Conservation (phyloP, 768 basidiomycete genomes). For the Leccinum rimulosum region DNA sequence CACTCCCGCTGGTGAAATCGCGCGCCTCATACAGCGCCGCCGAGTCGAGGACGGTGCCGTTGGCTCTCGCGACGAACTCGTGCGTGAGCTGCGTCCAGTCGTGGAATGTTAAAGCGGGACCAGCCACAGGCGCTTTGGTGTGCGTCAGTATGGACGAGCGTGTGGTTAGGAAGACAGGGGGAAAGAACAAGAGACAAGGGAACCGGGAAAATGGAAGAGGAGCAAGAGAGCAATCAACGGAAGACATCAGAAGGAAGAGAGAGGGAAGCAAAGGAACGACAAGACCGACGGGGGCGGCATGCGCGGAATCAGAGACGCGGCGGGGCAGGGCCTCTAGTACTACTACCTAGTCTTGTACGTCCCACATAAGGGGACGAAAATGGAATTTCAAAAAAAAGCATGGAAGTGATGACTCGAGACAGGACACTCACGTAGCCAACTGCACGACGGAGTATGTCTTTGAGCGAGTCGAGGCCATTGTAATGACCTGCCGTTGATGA, state of each 20-base stretch:
- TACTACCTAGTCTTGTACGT: too few relatives aligned
- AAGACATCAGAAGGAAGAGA: too few relatives aligned
- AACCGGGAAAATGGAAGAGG: not conserved
- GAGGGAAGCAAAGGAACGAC: not conserved
- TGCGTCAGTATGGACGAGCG: not conserved
- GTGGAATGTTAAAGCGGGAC: constrained; percentile 29
- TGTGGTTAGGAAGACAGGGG: not conserved
- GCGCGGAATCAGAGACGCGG: too few relatives aligned
- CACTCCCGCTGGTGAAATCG: constrained; percentile 1
- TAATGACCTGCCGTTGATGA: constrained; percentile 31
- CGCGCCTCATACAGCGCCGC: constrained; percentile 27
- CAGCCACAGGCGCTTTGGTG: constrained; percentile 22
- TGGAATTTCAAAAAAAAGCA: too few relatives aligned
- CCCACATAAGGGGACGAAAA: too few relatives aligned
- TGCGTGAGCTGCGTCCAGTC: constrained; percentile 30
- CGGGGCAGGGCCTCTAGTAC: too few relatives aligned
- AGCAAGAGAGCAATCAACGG: not conserved
- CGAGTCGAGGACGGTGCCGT: constrained; percentile 24
- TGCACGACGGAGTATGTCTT: not conserved
- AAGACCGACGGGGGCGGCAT: too few relatives aligned
- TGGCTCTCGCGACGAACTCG: constrained; percentile 30
- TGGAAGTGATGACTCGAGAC: not conserved
- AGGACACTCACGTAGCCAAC: constrained; percentile 13
- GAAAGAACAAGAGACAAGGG: not conserved
- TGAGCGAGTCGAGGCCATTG: constrained; percentile 24